These are phyloP conservation scores for Starmerella sirachaensis DNA, from an alignment of 805 yeast species.

Conservation along the genomic window DNA sequence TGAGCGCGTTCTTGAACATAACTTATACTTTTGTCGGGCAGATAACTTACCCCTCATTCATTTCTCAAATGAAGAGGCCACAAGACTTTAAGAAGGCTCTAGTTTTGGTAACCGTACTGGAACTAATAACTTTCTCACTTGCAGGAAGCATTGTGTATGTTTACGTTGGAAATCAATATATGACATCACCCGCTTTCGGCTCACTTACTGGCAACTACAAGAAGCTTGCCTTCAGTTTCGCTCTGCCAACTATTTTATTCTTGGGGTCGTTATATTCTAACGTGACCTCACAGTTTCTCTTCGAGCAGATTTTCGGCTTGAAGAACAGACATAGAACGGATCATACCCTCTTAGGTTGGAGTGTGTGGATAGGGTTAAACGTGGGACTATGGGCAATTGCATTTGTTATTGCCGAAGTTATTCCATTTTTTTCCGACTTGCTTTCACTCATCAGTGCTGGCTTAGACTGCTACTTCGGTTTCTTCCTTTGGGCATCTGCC, in stretches of 20 bases:
- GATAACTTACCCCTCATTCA: constrained; percentile 51
- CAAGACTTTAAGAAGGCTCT: constrained; percentile 47
- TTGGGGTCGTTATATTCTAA: constrained; percentile 46
- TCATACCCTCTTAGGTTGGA: constrained; percentile 45
- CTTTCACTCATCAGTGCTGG: constrained; percentile 48
- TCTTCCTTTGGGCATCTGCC: constrained; percentile 51
- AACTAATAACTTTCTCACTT: constrained; percentile 38
- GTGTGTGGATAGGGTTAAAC: constrained; percentile 38
- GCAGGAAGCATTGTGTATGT: constrained; percentile 51
- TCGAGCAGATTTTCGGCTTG: constrained; percentile 34
- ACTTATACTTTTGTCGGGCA: constrained; percentile 56
- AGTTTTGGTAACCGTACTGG: constrained; percentile 39
- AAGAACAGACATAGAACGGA: constrained; percentile 35
- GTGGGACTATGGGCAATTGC: constrained; percentile 40
- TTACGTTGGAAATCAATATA: constrained; percentile 41
- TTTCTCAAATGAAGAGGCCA: constrained; percentile 47
- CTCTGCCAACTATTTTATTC: constrained; percentile 42
- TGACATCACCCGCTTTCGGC: constrained; percentile 51
- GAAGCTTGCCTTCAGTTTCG: constrained; percentile 48
- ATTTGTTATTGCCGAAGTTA: constrained; percentile 49
- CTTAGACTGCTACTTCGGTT: constrained; percentile 57
- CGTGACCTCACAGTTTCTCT: constrained; percentile 43
- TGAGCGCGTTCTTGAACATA: constrained; percentile 47
- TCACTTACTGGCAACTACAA: constrained; percentile 37
- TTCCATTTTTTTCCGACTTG: constrained; percentile 51